Conservation (phyloP, 441 rosid species). For the Gossypium schwendimanii region DNA sequence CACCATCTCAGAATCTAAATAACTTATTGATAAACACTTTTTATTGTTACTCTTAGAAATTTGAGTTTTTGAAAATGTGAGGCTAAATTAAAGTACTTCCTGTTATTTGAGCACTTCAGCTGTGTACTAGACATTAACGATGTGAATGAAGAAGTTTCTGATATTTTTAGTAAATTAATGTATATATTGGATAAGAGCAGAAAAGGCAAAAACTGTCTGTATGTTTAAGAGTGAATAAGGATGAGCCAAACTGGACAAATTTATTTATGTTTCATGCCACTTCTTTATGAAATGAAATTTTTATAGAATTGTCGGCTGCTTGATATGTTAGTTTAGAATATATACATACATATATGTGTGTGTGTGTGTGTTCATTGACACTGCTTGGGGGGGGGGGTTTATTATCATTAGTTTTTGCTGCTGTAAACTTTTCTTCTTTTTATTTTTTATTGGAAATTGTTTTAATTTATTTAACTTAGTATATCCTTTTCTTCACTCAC, state of each 20-base stretch:
- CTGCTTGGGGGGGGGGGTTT: not conserved
- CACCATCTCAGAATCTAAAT: not conserved
- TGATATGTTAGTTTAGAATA: not conserved
- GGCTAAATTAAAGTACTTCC: not conserved
- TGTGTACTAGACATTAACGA: not conserved
- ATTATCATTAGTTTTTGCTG: not conserved
- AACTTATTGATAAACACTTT: not conserved
- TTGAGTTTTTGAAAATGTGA: not conserved
- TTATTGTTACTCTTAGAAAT: not conserved
- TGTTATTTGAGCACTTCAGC: not conserved
- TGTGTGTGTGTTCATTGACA: no score
- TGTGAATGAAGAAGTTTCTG: slow-evolving; percentile 1
- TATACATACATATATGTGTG: no score
- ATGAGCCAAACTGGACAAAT: not conserved
- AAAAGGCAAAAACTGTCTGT: not conserved
- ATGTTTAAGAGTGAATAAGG: not conserved
- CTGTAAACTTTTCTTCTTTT: not conserved
- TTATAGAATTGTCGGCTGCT: not conserved
- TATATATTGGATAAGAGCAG: not conserved
- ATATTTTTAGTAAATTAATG: not conserved
- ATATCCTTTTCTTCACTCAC: not conserved
- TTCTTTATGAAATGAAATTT: not conserved
- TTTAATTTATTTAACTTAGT: not conserved
- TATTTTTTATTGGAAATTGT: not conserved
- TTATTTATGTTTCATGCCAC: not conserved